phyloP scores from a whole-genome alignment of 2,329 filamentous ascomycete genomes.

The Pseudofabraea citricarpa region DNA sequence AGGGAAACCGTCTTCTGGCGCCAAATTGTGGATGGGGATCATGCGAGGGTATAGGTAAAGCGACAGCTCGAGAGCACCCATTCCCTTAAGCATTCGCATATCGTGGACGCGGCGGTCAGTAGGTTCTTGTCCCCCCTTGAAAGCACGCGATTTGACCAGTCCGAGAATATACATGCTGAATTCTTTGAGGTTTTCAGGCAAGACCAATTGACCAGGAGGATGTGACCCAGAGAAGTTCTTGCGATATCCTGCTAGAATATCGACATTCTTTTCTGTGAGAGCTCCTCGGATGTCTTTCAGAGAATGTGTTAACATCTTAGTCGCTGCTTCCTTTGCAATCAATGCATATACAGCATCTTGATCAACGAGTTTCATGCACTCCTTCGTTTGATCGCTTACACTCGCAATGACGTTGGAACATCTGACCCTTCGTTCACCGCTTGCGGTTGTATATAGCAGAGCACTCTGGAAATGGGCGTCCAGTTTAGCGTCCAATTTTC shows the following conservation, averaged over 20 bases:
- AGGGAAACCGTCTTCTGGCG: slow-evolving; percentile 85
- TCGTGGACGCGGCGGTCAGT: slow-evolving; percentile 89
- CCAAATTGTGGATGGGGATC: slow-evolving; percentile 84
- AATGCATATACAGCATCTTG: slow-evolving; percentile 89
- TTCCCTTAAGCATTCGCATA: slow-evolving; percentile 81
- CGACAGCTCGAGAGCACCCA: slow-evolving; percentile 80
- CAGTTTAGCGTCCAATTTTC: slow-evolving; percentile 92
- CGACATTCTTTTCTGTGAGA: slow-evolving; percentile 86
- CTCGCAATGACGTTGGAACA: slow-evolving; percentile 93
- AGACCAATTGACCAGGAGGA: slow-evolving; percentile 85
- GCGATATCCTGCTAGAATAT: slow-evolving; percentile 85
- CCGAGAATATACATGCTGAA: slow-evolving; percentile 95
- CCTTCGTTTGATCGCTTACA: slow-evolving; percentile 78
- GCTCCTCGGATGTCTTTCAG: slow-evolving; percentile 82
- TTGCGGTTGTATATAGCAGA: slow-evolving; percentile 87
- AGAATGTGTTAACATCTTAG: slow-evolving; percentile 69
- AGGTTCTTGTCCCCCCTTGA: slow-evolving; percentile 89
- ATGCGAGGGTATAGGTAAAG: slow-evolving; percentile 95
- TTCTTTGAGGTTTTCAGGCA: slow-evolving; percentile 94
- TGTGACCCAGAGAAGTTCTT: slow-evolving; percentile 85
- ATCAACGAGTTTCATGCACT: slow-evolving; percentile 88
- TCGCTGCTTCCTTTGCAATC: slow-evolving; percentile 88
- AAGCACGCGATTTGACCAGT: slow-evolving; percentile 82
- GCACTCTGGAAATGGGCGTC: slow-evolving; percentile 98
- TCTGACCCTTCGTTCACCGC: slow-evolving; percentile 81